Base-by-base conservation (phyloP, 495 filamentous ascomycete genomes). In the Hyphodiscus hymeniophilus region DNA sequence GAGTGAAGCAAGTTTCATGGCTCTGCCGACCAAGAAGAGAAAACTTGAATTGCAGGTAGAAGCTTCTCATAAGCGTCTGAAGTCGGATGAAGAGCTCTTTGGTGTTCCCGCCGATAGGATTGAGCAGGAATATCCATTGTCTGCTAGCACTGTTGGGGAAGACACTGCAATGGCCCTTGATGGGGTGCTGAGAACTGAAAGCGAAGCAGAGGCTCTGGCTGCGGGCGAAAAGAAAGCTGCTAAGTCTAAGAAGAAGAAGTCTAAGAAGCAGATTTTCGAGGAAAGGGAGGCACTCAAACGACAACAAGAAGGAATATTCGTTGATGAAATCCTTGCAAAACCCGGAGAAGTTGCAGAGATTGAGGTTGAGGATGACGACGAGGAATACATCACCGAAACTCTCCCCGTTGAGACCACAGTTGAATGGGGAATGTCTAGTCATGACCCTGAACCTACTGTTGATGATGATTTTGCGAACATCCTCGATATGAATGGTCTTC, bases 81-180 rank as follows among this genome's bases (percentile, higher is more conserved):
- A 75, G 63, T 80, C 84, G n/a, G 85, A 87, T 42, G 84, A 87
- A 59, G 80, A 85, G 44, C 69, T 88, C n/a, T 85, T 87, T 61
- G 75, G 76, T 16, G 69, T 81, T 48, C 66, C 64, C n/a, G 73
- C 72, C 22, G 71, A 74, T 43, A 68, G 67, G 45, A 69, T 76
- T 30, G 72, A 74, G 47, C 61, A 61, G 17, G 73, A 73, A 38
- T 67, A 68, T 17, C 66, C 68, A 2, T 63, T 66, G 24, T 56
- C 57, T 18, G 54, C 48, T 1, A 45, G 33, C 21, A 26, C 52
- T 32, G 38, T 63, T 48, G 58, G 63, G 10, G 66, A 71, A 20
- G 66, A 72, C 49, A 58, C 63, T 7, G 24, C 58, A 5, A 65
- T 69, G 44, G 66, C 69, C 32, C 60, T 63, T 40, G 71, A 58